Evolutionary conservation across 169 alveolate genomes (phyloP).

Genomic region (Eimeria praecox): DNA sequence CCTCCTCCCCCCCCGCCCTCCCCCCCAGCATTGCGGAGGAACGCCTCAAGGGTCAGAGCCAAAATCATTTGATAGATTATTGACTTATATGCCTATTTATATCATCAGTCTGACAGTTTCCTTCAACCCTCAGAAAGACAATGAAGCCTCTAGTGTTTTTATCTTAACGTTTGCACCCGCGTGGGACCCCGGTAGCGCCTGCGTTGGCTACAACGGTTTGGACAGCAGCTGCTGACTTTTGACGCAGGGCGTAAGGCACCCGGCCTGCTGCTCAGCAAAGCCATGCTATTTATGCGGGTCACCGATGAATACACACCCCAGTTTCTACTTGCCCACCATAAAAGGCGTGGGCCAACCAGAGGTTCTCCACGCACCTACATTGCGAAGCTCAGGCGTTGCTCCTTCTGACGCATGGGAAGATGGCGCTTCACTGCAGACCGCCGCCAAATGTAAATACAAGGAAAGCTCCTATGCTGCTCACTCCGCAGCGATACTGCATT

Average conservation of each 20-base stretch:
- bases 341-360: neutral
- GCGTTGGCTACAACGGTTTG: neutral
- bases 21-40: neutral
- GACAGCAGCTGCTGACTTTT: neutral
- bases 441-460: neutral
- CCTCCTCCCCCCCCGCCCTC: neutral
- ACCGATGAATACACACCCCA: neutral
- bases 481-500: neutral
- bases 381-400: neutral
- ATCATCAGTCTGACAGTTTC: neutral
- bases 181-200: neutral
- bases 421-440: neutral
- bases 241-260: neutral
- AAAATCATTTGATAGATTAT: neutral
- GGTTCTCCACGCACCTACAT: neutral
- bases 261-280: neutral
- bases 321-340: neutral
- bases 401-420: neutral
- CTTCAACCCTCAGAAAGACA: neutral
- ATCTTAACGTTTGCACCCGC: neutral
- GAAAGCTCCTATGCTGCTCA: neutral
- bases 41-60: neutral
- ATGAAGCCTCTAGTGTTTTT: neutral
- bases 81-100: neutral
- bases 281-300: neutral